Conservation (phyloP, 768 basidiomycete genomes). For the Amanita subjunquillea region DNA sequence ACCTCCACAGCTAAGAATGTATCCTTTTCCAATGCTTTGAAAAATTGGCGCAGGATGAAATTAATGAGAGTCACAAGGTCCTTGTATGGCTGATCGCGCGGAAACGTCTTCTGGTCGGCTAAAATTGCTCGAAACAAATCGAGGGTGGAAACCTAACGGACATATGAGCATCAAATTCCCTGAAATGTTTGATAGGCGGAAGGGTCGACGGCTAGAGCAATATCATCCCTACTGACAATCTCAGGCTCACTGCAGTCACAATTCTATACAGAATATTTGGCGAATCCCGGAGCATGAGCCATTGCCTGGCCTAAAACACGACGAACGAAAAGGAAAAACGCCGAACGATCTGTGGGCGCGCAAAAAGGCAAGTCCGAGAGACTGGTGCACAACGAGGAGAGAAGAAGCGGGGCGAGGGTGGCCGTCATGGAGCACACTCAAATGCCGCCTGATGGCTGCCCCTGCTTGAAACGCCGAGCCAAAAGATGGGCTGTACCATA, state of each 20-base stretch:
- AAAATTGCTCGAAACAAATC: constrained; percentile 83
- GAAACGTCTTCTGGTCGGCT: constrained; percentile 69
- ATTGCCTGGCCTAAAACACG: constrained; percentile 4
- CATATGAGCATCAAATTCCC: constrained; percentile 6
- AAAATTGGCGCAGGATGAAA: constrained; percentile 86
- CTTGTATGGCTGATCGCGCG: constrained; percentile 67
- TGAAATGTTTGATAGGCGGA: constrained; percentile 6
- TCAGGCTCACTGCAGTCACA: not conserved
- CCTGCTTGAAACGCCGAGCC: not conserved
- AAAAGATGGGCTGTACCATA: not conserved
- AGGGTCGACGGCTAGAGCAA: not conserved
- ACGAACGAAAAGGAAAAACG: constrained; percentile 4
- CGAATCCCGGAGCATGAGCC: not conserved
- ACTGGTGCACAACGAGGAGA: not conserved
- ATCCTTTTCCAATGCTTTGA: constrained; percentile 81
- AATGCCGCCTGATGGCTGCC: not conserved
- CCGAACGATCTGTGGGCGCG: not conserved
- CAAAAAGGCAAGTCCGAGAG: constrained; percentile 6
- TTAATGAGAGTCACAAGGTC: constrained; percentile 81
- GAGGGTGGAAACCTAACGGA: constrained; percentile 71
- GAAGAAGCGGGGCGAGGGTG: not conserved
- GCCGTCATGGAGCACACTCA: not conserved
- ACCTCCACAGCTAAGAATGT: constrained; percentile 88
- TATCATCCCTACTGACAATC: not conserved
- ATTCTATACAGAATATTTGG: not conserved